Evolutionary conservation across 2,329 filamentous ascomycete genomes (phyloP).

Genomic region (Apiospora kogelbergensis): DNA sequence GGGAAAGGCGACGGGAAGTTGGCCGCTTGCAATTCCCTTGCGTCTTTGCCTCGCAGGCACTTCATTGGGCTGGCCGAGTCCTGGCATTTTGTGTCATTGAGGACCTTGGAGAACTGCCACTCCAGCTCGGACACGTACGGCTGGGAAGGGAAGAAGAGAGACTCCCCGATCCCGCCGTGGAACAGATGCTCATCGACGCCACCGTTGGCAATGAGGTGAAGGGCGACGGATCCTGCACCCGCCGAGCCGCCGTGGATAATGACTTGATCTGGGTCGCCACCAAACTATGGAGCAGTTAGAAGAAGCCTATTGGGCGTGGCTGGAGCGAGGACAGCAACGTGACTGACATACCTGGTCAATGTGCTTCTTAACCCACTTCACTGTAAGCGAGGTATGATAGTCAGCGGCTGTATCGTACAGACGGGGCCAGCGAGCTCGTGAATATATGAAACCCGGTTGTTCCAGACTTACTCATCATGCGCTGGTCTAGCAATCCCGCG

Average conservation of each 20-base stretch:
- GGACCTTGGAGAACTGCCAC: constrained; percentile 45
- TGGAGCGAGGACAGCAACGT: neutral
- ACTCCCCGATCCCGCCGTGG: constrained; percentile 45
- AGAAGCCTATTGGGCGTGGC: neutral
- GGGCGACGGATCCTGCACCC: constrained; percentile 57
- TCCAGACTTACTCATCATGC: constrained; percentile 37
- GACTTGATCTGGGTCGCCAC: constrained; percentile 58
- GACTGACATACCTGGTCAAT: constrained; percentile 44
- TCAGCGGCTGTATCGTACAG: neutral
- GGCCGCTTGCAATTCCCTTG: constrained; percentile 37
- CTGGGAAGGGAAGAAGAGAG: constrained; percentile 50
- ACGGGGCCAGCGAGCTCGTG: neutral
- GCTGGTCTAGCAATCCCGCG: constrained; percentile 63
- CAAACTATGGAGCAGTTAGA: constrained; percentile 39
- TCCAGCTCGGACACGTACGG: constrained; percentile 43
- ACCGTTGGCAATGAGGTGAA: constrained; percentile 48
- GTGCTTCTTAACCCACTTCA: constrained; percentile 62
- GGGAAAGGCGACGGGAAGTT: constrained; percentile 43
- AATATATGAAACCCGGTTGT: neutral
- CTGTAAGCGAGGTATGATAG: neutral
- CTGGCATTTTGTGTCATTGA: constrained; percentile 36
- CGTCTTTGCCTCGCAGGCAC: constrained; percentile 41
- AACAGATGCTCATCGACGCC: constrained; percentile 45
- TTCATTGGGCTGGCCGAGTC: constrained; percentile 33
- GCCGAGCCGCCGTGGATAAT: constrained; percentile 63